Evolutionary conservation across 2,329 filamentous ascomycete genomes (phyloP).

Genomic region (Microsporum canis): DNA sequence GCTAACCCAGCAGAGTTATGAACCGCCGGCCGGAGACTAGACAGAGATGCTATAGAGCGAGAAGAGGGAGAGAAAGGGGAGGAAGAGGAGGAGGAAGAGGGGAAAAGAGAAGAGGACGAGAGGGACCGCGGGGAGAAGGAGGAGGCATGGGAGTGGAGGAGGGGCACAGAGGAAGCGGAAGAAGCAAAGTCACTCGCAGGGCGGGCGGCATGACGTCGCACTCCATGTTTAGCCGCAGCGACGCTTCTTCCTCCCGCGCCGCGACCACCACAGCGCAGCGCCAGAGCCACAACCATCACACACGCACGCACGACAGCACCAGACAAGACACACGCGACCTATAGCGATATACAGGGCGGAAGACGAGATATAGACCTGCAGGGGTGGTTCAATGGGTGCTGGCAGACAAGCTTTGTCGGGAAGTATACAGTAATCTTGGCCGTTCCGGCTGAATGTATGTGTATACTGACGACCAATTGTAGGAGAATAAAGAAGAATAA

Average conservation of each 20-base stretch:
- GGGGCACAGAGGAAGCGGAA: neutral
- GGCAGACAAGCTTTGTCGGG: neutral
- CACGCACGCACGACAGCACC: neutral
- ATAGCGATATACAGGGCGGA: neutral
- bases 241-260: neutral
- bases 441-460: neutral
- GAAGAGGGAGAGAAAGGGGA: slow-evolving; percentile 14
- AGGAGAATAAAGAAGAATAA: neutral
- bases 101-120: slow-evolving; percentile 2
- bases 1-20: slow-evolving; percentile 13
- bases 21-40: slow-evolving; percentile 9
- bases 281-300: neutral
- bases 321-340: neutral
- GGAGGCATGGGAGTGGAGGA: neutral
- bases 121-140: slow-evolving; percentile 6
- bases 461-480: too few species aligned
- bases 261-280: neutral
- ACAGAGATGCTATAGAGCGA: slow-evolving; percentile 12
- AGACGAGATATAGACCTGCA: neutral
- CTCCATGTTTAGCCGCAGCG: slow-evolving; percentile 1
- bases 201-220: neutral
- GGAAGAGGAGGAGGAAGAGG: slow-evolving; percentile 14
- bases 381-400: neutral
- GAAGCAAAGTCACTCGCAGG: neutral
- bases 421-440: neutral